Base-by-base conservation (phyloP, 179 eudicot species). In the Vitellaria paradoxa region DNA sequence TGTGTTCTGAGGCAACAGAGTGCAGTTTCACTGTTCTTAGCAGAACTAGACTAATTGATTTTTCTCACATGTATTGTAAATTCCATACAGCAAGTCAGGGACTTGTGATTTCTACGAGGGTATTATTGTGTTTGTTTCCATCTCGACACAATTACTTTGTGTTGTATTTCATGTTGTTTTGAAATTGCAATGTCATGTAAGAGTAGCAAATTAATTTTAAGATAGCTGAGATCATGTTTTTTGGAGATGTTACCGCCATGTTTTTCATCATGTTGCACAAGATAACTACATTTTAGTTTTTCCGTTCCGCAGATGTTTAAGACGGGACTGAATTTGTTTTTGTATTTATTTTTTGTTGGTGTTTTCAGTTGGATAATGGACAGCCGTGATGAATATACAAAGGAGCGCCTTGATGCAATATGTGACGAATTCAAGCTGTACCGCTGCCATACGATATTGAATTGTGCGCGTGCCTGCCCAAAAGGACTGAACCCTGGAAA, bases 321-420 rank as follows among this genome's bases (percentile, higher is more conserved):
- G 14, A 57, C 47, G 26, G 68, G 11, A 10, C 49, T 77, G 24
- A 59, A 45, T 18, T 45, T 47, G 59, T 55, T 78, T 78, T 8
- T 21, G 42, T 60, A 15, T 71, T 26, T 52, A 20, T 67, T 20
- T 14, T 67, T 8, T 73, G 18, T 55, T 79, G 76, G 50, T 60
- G 45, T 67, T 52, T 85, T 87, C 87, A 96, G 99, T 81, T 96
- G 99, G 99, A 96, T 96, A 76, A 94, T 91, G 88, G 99, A 96
- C 84, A 96, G 98, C 73, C 97, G 99, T 78, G 99, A 96, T 87
- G 99, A 96, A 84, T 96, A 88, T 71, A 94, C 98, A 40, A 79
- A 88, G 77, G 99, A 96, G 81, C 89, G 99, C 15, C 86, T 96
- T 17, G 98, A 96, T 46, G 97, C 98, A 21, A 84, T 96, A 37